These are phyloP conservation scores for Alliaria petiolata DNA, from an alignment of 345 rosid species.

Conservation along the genomic window DNA sequence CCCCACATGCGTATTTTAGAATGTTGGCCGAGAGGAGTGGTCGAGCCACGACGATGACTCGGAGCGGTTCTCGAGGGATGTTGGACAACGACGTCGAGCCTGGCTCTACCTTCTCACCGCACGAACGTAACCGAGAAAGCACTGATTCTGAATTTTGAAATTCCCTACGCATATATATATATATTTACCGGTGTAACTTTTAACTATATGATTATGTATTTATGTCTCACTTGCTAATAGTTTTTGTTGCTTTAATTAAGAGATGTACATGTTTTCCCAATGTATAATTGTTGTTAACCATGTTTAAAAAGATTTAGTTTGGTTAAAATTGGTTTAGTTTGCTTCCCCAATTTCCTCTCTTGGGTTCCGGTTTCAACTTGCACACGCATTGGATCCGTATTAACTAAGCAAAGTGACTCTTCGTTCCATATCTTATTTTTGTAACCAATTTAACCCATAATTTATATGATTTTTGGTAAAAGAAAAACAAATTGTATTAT, in stretches of 20 bases:
- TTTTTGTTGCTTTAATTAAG: not conserved
- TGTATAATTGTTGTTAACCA: not conserved
- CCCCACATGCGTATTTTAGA: conserved; percentile 49
- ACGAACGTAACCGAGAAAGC: conserved; percentile 15
- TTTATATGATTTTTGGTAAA: not conserved
- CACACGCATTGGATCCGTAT: conserved; percentile 25
- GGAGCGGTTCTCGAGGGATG: conserved; percentile 23
- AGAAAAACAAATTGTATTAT: not conserved
- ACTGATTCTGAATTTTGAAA: conserved; percentile 19
- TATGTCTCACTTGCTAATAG: not conserved
- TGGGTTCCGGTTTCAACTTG: conserved; percentile 21
- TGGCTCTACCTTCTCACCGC: conserved; percentile 6
- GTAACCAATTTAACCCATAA: no score
- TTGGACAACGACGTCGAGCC: conserved; percentile 22
- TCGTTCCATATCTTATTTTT: not conserved
- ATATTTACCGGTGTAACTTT: not conserved
- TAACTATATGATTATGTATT: not conserved
- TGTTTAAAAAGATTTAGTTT: not conserved
- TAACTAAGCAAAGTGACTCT: conserved; percentile 12
- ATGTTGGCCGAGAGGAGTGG: conserved; percentile 37
- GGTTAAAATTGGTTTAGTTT: conserved; percentile 3
- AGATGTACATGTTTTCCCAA: not conserved
- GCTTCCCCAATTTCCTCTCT: conserved; percentile 17
- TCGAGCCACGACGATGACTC: conserved; percentile 11
- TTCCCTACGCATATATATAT: not conserved